These are phyloP conservation scores for Salvia miltiorrhiza DNA, from an alignment of 257 asterid genomes.

Conservation along the genomic window DNA sequence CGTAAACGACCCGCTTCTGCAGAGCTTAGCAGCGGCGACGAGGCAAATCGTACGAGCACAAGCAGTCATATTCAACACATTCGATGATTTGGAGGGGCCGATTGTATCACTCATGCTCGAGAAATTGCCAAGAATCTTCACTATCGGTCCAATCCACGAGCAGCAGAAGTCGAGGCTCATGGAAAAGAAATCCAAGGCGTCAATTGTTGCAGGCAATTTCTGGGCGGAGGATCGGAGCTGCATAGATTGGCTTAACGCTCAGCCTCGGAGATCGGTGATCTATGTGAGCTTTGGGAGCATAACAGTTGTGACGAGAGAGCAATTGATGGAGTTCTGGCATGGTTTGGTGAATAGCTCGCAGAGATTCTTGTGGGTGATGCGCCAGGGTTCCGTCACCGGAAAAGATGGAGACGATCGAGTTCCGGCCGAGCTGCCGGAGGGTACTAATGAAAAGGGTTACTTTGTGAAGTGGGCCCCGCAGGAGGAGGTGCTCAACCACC, in stretches of 20 bases:
- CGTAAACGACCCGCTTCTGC: constrained; percentile 27
- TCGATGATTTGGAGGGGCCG: constrained; percentile 51
- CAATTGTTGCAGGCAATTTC: constrained; percentile 23
- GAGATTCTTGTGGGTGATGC: constrained; percentile 51
- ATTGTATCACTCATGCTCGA: constrained; percentile 31
- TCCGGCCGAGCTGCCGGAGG: constrained; percentile 19
- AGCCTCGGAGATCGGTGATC: constrained; percentile 42
- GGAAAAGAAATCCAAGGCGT: not conserved
- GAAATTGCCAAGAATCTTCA: constrained; percentile 41
- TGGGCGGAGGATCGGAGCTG: constrained; percentile 55
- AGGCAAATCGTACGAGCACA: constrained; percentile 27
- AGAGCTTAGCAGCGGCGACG: not conserved
- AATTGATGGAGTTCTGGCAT: constrained; percentile 52
- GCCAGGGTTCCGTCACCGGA: constrained; percentile 1
- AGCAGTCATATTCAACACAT: constrained; percentile 56
- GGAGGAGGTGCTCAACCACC: constrained; percentile 35
- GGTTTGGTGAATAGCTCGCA: constrained; percentile 58
- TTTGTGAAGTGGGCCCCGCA: constrained; percentile 51
- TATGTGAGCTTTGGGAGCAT: constrained; percentile 67
- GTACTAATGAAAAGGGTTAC: constrained; percentile 36
- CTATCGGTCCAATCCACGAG: constrained; percentile 66
- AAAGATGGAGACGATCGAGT: not conserved
- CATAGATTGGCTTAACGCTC: constrained; percentile 52
- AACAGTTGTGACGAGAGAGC: constrained; percentile 27
- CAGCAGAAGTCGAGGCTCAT: constrained; percentile 31